These are phyloP conservation scores for Pinus tabuliformis DNA, from an alignment of 75 land plant species.

Conservation along the genomic window DNA sequence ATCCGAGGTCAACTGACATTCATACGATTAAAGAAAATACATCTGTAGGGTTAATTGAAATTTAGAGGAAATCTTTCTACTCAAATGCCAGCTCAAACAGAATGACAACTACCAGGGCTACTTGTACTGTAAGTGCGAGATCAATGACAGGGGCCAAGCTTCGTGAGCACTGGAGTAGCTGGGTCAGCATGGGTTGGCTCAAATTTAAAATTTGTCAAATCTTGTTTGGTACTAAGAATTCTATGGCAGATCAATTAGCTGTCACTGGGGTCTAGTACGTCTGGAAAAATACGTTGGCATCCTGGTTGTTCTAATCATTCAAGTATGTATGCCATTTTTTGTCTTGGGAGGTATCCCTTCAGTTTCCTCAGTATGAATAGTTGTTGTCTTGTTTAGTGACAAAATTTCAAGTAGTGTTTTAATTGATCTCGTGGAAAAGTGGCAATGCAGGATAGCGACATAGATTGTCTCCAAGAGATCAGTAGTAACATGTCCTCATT, in stretches of 20 bases:
- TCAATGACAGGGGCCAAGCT: background rate
- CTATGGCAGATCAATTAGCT: background rate
- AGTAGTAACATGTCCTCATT: background rate
- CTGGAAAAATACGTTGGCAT: background rate
- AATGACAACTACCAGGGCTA: background rate
- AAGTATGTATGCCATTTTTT: background rate
- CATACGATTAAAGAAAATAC: background rate
- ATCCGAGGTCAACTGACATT: background rate
- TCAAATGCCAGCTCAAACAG: background rate
- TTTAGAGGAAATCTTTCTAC: background rate
- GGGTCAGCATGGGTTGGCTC: background rate
- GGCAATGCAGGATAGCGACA: background rate
- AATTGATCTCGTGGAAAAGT: background rate
- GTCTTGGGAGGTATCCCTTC: background rate
- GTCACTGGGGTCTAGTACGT: background rate
- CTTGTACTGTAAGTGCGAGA: conserved; percentile 1
- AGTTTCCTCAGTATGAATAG: background rate
- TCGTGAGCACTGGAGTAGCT: background rate
- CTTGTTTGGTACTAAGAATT: background rate
- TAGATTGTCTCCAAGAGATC: too few species aligned
- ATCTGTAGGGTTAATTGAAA: background rate
- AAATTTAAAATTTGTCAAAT: background rate
- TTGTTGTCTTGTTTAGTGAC: background rate
- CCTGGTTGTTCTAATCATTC: background rate
- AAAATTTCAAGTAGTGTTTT: background rate